Evolutionary conservation across 108 stramenopile genomes (phyloP).

Genomic region (Hondaea fermentalgiana): DNA sequence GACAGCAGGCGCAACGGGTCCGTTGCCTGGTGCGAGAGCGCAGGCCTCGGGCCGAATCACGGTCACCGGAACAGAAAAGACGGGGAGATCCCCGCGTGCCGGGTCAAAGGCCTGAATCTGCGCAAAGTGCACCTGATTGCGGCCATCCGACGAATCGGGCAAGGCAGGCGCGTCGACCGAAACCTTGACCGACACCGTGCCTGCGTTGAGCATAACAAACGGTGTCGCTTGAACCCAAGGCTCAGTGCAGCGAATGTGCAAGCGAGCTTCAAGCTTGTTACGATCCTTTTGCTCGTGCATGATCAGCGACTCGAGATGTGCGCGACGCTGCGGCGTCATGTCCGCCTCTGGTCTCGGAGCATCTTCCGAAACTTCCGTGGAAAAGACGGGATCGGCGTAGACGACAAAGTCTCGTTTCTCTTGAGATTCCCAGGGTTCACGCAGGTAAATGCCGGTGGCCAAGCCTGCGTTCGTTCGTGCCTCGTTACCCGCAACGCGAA

Average conservation of each 20-base stretch:
- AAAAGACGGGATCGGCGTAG: constrained; percentile 1
- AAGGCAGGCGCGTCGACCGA: not conserved
- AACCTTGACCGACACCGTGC: not conserved
- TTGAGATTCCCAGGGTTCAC: constrained; percentile 35
- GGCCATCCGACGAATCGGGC: not conserved
- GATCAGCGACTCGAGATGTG: not conserved
- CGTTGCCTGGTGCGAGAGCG: not conserved
- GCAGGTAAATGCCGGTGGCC: constrained; percentile 26
- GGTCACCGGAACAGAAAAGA: not conserved
- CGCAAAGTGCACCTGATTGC: not conserved
- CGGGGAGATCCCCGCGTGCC: not conserved
- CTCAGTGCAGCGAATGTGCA: not conserved
- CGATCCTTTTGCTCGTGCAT: not conserved
- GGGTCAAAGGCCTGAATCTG: not conserved
- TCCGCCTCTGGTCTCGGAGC: not conserved
- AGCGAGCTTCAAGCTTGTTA: not conserved
- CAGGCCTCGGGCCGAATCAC: not conserved
- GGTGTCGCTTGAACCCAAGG: not conserved
- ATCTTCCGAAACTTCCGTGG: not conserved
- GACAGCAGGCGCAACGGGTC: not conserved
- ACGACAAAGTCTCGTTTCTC: constrained; percentile 50
- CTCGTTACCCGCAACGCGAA: not conserved
- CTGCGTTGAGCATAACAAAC: not conserved
- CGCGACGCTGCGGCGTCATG: not conserved
- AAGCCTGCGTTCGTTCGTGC: not conserved